A percentile compares a stretch with the other conserved stretches of the same genome.
phyloP scores from a whole-genome alignment of 305 asterid species.

The Fraxinus baroniana region DNA sequence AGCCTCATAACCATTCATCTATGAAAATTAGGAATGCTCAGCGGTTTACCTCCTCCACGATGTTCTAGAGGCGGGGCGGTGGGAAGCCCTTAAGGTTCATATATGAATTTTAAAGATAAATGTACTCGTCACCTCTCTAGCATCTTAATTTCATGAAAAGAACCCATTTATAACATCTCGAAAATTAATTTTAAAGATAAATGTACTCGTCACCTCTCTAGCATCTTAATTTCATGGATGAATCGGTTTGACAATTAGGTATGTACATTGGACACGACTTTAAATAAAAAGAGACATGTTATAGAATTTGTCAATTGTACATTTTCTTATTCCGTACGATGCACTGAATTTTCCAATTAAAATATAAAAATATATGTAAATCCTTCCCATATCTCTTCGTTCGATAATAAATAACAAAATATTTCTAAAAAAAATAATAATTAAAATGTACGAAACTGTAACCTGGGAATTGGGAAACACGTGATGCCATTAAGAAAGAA shows the following conservation, averaged over 20 bases:
- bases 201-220: too few species aligned
- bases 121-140: too few species aligned
- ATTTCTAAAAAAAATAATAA: conserved; percentile 20
- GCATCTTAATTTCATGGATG: neutral
- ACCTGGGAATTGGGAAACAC: conserved; percentile 85
- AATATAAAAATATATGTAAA: neutral
- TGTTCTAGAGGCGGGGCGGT: too few species aligned
- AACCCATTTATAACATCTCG: neutral
- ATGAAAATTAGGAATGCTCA: neutral
- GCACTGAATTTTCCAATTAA: neutral
- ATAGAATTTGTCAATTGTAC: neutral
- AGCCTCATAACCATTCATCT: neutral
- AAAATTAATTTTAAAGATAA: too few species aligned
- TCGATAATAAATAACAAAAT: conserved; percentile 23
- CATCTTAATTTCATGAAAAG: too few species aligned
- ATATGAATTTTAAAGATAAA: too few species aligned
- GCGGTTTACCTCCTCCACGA: too few species aligned
- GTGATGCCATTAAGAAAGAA: conserved; percentile 96
- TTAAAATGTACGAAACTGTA: conserved; percentile 58
- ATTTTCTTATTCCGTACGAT: neutral
- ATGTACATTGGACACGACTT: neutral
- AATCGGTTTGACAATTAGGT: neutral
- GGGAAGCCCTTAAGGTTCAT: too few species aligned
- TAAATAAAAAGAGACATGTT: neutral
- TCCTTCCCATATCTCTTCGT: conserved; percentile 22